Evolutionary conservation across 129 eudicot genomes (phyloP), one percentile per base, ranked within the genome.

Genomic region (Silybum marianum): DNA sequence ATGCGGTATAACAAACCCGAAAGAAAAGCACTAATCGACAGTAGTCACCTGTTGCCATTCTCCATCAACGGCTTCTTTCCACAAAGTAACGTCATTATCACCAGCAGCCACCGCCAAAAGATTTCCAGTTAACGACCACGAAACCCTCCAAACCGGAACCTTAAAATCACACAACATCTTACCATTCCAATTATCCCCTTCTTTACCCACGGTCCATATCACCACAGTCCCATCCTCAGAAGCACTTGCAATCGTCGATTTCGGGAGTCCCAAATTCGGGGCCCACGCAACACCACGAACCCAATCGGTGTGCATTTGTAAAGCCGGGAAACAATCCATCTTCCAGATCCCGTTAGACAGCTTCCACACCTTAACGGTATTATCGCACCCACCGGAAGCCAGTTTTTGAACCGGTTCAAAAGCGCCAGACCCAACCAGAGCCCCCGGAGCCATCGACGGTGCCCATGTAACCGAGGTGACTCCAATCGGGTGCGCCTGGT

Each of bases 231-330:
- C 95, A 71, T 90, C 95, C 24, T 90, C 86, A 7, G 92, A 90
- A 74, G 86, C 87, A 39, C 95, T 90, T 0, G 95, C 95, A 18
- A 90, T 88, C 3, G 95, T 90, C 9, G 92, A 84, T 73, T 90
- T 90, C 1, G 95, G 95, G 21, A 90, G 90, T 21, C 95, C 95
- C 82, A 90, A 63, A 40, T 90, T 90, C 9, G 95, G 95, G n/a
- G 92, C 95, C 95, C 95, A 90, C 36, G 95, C 90, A 19, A 90
- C 95, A 51, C 84, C 90, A 72, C 95, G 79, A 24, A 90, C 95
- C 95, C 95, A 90, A 85, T 90, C 95, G 1, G 81, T 77, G 13
- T 90, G 95, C 90, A 85, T 90, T 24, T 84, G 88, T 28, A 90
- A 87, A 62, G 92, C 92, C 1, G 95, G 95, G 72, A 87, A 89